phyloP scores from a whole-genome alignment of 2,329 filamentous ascomycete genomes.

The Arthrobotrys conoides region DNA sequence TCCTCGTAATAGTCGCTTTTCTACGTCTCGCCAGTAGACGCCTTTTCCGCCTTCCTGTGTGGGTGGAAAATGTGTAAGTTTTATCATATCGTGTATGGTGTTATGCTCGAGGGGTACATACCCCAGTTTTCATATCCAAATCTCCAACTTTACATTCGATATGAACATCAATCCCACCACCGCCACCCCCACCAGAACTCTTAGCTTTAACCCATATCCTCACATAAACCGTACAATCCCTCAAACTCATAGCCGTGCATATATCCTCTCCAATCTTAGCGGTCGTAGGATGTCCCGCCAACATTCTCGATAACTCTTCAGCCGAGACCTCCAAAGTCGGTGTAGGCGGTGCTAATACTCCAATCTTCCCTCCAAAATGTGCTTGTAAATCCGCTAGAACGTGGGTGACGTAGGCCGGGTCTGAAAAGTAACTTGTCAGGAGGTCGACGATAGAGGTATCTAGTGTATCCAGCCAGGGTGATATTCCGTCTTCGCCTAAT shows the following conservation, averaged over 20 bases:
- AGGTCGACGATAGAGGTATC: slow-evolving; percentile 51
- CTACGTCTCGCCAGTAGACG: slow-evolving; percentile 64
- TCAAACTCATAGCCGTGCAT: slow-evolving; percentile 64
- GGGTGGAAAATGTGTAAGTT: slow-evolving; percentile 3
- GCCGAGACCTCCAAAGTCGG: slow-evolving; percentile 54
- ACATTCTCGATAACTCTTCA: slow-evolving; percentile 60
- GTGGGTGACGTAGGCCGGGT: slow-evolving; percentile 59
- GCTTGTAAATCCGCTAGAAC: slow-evolving; percentile 60
- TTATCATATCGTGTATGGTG: background rate
- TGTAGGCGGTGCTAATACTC: slow-evolving; percentile 50
- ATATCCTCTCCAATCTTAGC: slow-evolving; percentile 61
- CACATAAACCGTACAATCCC: slow-evolving; percentile 64
- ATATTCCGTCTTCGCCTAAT: slow-evolving; percentile 45
- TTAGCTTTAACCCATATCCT: slow-evolving; percentile 63
- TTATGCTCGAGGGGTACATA: slow-evolving; percentile 1
- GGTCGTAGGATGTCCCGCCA: slow-evolving; percentile 56
- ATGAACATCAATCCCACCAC: slow-evolving; percentile 62
- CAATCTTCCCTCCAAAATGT: slow-evolving; percentile 56
- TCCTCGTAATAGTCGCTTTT: slow-evolving; percentile 63
- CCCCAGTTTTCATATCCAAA: slow-evolving; percentile 63
- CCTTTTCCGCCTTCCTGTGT: slow-evolving; percentile 63
- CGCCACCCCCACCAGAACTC: slow-evolving; percentile 38
- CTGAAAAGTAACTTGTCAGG: slow-evolving; percentile 60
- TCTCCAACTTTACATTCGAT: slow-evolving; percentile 64
- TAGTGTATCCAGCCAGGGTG: slow-evolving; percentile 56